A percentile compares a stretch with the other conserved stretches of the same genome.
These are phyloP conservation scores for Colletotrichum theobromicola DNA, from an alignment of 2,329 filamentous ascomycete genomes.

Conservation along the genomic window DNA sequence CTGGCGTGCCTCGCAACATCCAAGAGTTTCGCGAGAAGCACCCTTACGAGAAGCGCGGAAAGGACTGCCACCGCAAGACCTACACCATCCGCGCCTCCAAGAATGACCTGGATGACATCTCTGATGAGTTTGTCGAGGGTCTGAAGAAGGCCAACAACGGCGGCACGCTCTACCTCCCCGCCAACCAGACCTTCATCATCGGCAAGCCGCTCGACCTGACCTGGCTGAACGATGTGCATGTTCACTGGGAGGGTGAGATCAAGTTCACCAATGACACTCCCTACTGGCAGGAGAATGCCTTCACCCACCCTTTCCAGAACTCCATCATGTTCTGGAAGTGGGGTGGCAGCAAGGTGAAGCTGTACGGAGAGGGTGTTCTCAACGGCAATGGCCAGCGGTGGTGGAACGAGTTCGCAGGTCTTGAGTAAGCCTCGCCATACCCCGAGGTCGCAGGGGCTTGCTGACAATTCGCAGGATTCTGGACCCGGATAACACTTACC, in stretches of 20 bases:
- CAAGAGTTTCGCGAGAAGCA: constrained; percentile 44
- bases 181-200: constrained; percentile 60
- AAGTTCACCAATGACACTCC: constrained; percentile 67
- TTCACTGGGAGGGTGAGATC: constrained; percentile 44
- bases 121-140: constrained; percentile 42
- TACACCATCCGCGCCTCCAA: constrained; percentile 17
- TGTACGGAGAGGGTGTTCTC: constrained; percentile 60
- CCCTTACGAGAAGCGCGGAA: constrained; percentile 51
- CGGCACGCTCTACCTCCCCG: constrained; percentile 62
- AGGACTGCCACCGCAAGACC: constrained; percentile 18
- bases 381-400: constrained; percentile 66
- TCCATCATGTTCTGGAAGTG: constrained; percentile 71
- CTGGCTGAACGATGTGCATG: constrained; percentile 64
- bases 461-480: constrained; percentile 37
- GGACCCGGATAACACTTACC: constrained; percentile 57
- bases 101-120: constrained; percentile 49
- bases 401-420: constrained; percentile 65
- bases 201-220: constrained; percentile 68
- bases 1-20: constrained; percentile 28
- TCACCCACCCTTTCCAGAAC: constrained; percentile 69
- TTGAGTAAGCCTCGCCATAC: constrained; percentile 7
- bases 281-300: constrained; percentile 70
- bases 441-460: neutral
- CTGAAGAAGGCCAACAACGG: constrained; percentile 57
- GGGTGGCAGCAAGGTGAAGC: constrained; percentile 69